Evolutionary conservation across 768 basidiomycete species (phyloP).

Genomic region (Hericium rajendrae): DNA sequence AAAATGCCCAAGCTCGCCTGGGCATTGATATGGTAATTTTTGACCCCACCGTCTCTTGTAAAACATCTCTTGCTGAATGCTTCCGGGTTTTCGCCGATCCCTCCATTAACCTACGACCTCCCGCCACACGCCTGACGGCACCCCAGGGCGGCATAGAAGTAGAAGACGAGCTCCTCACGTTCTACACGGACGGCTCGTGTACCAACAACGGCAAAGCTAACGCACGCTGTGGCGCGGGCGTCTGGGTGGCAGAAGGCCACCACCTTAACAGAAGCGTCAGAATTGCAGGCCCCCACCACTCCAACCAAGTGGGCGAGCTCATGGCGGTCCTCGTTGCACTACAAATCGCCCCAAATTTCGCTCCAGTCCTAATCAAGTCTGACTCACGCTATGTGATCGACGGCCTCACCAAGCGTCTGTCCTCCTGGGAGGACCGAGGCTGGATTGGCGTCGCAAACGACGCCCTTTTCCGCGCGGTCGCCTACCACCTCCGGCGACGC

Average conservation of each 20-base stretch:
- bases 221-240: slow-evolving; percentile 13
- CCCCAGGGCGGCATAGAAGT: neutral
- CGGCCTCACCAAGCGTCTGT: slow-evolving; percentile 13
- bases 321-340: slow-evolving; percentile 7
- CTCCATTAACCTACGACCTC: neutral
- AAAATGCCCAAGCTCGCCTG: neutral
- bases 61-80: neutral
- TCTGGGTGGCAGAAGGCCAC: slow-evolving; percentile 1
- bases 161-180: neutral
- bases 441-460: slow-evolving; percentile 1
- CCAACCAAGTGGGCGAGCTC: slow-evolving; percentile 9
- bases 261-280: neutral
- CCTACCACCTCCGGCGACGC: neutral
- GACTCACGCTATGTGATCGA: slow-evolving; percentile 20
- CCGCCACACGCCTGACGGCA: neutral
- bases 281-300: neutral
- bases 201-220: slow-evolving; percentile 11
- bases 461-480: neutral
- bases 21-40: neutral
- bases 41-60: neutral
- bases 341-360: neutral
- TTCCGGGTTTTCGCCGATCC: neutral
- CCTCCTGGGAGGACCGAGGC: slow-evolving; percentile 1
- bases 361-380: slow-evolving; percentile 9
- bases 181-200: slow-evolving; percentile 23